Percentiles rank a stretch among this genome's conserved stretches.
These are phyloP conservation scores for Eutrema japonicum DNA, from an alignment of 345 rosid species.

Conservation along the genomic window DNA sequence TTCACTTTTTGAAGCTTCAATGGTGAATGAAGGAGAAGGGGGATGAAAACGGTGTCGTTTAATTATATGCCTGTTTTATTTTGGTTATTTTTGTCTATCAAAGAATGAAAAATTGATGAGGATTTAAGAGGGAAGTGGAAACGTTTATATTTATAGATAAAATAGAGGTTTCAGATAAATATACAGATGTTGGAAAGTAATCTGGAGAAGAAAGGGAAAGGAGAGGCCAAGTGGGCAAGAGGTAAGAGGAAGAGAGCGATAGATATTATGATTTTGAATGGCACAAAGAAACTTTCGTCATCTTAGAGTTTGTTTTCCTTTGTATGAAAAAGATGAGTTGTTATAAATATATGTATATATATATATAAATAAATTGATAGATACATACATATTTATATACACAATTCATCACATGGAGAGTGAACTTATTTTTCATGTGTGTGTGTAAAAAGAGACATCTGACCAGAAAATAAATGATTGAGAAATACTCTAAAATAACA, in stretches of 20 bases:
- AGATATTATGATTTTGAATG: slow-evolving; percentile 25
- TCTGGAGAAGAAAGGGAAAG: slow-evolving; percentile 37
- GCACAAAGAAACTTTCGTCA: slow-evolving; percentile 28
- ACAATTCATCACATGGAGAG: slow-evolving; percentile 11
- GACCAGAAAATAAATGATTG: slow-evolving; percentile 10
- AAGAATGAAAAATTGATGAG: slow-evolving; percentile 4
- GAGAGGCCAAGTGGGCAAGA: slow-evolving; percentile 44
- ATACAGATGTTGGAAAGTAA: slow-evolving; percentile 5
- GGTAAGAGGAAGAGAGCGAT: slow-evolving; percentile 10
- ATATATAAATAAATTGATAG: background rate
- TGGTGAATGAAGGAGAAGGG: slow-evolving; percentile 20
- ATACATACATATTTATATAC: background rate
- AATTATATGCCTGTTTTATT: background rate
- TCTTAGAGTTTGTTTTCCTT: slow-evolving; percentile 22
- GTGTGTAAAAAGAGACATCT: slow-evolving; percentile 23
- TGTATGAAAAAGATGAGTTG: slow-evolving; percentile 14
- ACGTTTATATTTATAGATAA: slow-evolving; percentile 12
- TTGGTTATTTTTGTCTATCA: background rate
- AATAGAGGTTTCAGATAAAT: background rate
- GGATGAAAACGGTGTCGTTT: background rate
- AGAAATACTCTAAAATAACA: no score
- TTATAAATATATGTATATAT: background rate
- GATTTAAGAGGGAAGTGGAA: slow-evolving; percentile 31
- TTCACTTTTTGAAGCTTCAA: slow-evolving; percentile 2
- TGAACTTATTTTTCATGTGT: slow-evolving; percentile 16